Evolutionary conservation across 164 flowering plant species (phyloP).

Genomic region (Aristolochia californica): DNA sequence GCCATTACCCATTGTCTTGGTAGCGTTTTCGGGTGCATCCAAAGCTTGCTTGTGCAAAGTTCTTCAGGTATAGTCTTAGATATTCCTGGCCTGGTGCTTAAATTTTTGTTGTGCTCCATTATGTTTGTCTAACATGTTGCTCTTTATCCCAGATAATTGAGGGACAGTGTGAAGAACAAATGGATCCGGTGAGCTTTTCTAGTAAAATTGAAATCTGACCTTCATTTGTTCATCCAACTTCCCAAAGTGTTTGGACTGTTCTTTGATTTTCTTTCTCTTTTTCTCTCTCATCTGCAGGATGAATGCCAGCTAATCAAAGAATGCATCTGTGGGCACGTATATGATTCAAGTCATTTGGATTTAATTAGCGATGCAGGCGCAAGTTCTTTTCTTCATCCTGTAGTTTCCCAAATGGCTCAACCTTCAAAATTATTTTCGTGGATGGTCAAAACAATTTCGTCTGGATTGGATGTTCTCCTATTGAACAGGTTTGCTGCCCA

Average conservation of each 20-base stretch:
- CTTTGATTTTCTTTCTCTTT: background rate
- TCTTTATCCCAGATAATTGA: conserved; percentile 60
- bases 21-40: conserved; percentile 88
- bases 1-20: conserved; percentile 77
- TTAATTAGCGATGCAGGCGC: conserved; percentile 77
- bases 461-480: conserved; percentile 69
- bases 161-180: conserved; percentile 36
- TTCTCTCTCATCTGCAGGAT: conserved; percentile 37
- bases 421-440: conserved; percentile 64
- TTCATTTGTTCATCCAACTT: conserved; percentile 3
- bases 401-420: conserved; percentile 44
- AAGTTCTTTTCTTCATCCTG: conserved; percentile 60
- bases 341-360: conserved; percentile 88
- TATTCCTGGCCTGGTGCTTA: background rate
- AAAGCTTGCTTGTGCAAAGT: conserved; percentile 91
- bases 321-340: conserved; percentile 65
- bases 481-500: conserved; percentile 68
- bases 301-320: conserved; percentile 55
- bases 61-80: conserved; percentile 56
- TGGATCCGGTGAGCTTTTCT: conserved; percentile 33
- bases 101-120: background rate
- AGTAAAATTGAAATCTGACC: background rate
- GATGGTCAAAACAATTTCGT: conserved; percentile 58
- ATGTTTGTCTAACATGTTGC: background rate
- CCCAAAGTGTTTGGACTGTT: background rate